Percentiles rank a stretch among this genome's conserved stretches.
These are phyloP conservation scores for Linnemannia schmuckeri DNA, from an alignment of 192 early-diverging fungal genomes.

Conservation along the genomic window DNA sequence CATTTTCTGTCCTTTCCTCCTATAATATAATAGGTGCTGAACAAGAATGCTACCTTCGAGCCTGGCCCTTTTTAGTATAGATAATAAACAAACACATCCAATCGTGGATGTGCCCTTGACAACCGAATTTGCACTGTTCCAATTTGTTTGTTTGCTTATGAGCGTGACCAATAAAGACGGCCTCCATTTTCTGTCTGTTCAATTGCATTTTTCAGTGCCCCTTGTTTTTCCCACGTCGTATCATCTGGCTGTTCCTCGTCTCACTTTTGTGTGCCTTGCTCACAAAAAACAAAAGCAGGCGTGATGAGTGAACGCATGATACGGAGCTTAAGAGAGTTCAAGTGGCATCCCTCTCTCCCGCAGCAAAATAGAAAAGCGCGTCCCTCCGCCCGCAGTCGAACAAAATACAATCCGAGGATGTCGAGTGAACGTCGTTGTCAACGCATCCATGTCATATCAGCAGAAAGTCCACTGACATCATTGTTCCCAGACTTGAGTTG, in stretches of 20 bases:
- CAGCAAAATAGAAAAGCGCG: neutral
- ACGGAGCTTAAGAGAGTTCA: neutral
- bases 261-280: neutral
- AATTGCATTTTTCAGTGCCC: slow-evolving; percentile 1
- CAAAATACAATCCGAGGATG: too few species aligned
- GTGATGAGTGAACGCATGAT: slow-evolving; percentile 1
- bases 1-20: neutral
- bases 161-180: neutral
- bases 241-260: neutral
- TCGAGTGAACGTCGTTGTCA: too few species aligned
- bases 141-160: neutral
- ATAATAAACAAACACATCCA: neutral
- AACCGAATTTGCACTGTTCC: neutral
- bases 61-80: neutral
- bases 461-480: neutral
- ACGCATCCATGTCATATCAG: too few species aligned
- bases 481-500: neutral
- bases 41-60: neutral
- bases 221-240: neutral
- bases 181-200: neutral
- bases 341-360: neutral
- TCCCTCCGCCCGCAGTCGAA: neutral
- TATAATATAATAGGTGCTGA: neutral
- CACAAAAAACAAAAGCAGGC: neutral
- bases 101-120: neutral